Conservation (phyloP, 2,329 filamentous ascomycete species). For the Pseudopyricularia javanii region DNA sequence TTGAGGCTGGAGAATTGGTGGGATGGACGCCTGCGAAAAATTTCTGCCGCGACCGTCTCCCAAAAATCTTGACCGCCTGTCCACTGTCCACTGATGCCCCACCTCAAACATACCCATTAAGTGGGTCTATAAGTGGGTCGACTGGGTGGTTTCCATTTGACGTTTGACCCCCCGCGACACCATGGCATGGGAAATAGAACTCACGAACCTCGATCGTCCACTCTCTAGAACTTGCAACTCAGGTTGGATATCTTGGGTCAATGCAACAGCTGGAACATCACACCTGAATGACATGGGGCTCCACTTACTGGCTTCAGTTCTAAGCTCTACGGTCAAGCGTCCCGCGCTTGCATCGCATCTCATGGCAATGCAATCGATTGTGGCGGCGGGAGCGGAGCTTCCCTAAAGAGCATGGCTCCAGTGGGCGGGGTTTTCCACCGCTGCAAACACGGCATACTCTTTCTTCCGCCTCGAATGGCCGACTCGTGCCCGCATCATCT, state of each 20-base stretch:
- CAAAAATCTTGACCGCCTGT: slow-evolving; percentile 2
- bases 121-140: not conserved
- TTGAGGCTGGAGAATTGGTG: not conserved
- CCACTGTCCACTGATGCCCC: not conserved
- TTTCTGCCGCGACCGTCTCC: not conserved
- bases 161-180: no score
- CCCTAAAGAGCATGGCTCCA: not conserved
- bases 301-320: not conserved
- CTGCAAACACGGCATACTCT: not conserved
- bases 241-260: no score
- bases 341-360: not conserved
- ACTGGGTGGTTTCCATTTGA: no score
- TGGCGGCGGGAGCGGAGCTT: slow-evolving; percentile 3
- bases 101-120: not conserved
- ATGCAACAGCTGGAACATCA: no score
- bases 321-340: not conserved
- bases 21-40: not conserved
- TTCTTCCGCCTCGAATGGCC: not conserved
- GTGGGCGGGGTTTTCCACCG: not conserved
- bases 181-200: no score
- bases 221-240: no score
- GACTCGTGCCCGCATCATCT: no score
- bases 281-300: no score
- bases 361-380: not conserved
- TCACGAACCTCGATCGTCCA: no score